Percentiles rank a stretch among this genome's conserved stretches.
Conservation (phyloP, 345 rosid genomes). For the Pelargonium nanum region DNA sequence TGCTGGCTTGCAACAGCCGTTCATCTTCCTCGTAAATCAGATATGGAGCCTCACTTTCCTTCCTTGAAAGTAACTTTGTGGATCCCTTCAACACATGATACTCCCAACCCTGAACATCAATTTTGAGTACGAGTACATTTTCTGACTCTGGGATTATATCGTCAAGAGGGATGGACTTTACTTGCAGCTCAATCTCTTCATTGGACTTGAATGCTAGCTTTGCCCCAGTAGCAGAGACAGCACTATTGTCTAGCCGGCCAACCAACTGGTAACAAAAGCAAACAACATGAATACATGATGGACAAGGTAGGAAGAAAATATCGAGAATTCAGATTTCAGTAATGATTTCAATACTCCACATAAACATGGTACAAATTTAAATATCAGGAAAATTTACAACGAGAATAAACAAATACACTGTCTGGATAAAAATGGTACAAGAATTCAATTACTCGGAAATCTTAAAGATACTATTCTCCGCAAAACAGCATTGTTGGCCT, state of each 20-base stretch:
- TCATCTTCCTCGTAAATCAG: constrained; percentile 92
- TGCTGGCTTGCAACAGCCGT: constrained; percentile 74
- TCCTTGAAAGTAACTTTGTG: constrained; percentile 55
- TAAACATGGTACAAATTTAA: no score
- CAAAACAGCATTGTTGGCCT: no score
- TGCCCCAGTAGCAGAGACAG: constrained; percentile 84
- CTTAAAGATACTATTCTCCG: no score
- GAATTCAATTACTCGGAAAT: no score
- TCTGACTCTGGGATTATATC: constrained; percentile 52
- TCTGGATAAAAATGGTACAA: no score
- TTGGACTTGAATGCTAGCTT: constrained; percentile 89
- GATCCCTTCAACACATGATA: constrained; percentile 88
- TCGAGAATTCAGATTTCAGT: no score
- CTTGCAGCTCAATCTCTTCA: constrained; percentile 82
- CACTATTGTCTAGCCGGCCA: constrained; percentile 96
- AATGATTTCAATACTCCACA: no score
- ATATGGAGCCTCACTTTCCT: constrained; percentile 70
- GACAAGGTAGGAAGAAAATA: neutral
- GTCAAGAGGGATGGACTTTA: constrained; percentile 73
- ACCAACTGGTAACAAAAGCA: constrained; percentile 43
- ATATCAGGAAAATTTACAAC: no score
- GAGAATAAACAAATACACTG: no score
- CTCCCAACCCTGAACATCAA: constrained; percentile 99
- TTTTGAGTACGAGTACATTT: constrained; percentile 58
- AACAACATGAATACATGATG: neutral